Base-by-base conservation (phyloP, 768 basidiomycete species). In the Tylopilus balloui region DNA sequence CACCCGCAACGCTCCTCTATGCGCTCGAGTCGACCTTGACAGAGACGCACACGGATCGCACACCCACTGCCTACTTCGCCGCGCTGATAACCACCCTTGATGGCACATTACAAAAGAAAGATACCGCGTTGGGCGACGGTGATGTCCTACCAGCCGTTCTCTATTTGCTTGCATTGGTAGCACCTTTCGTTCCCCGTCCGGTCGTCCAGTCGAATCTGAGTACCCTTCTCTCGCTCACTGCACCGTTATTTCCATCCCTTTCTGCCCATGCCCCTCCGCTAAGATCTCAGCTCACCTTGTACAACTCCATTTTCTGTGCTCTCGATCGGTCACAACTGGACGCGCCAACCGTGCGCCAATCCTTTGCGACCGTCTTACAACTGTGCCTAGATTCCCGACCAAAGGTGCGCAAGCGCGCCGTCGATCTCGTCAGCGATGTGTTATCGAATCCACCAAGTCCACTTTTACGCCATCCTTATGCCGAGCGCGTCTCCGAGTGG, bases 11-110 rank as follows among this genome's bases (percentile, higher is more conserved):
- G 39, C 80, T 98, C 20, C 78, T 98, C 37, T 69, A 77, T 48
- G 94, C 92, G 3, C 74, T 98, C 57, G 95, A 98, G 69, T 77
- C 82, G 14, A 90, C 84, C 34, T 79, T 85, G 57, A 71, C 76
- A 56, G 87, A 90, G 59, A 84, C 86, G 59, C 73, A 72, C 52
- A 75, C 84, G 8, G 83, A 86, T 45, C 69, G 72, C 34, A 77
- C 86, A 8, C 77, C 94, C 7, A 92, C 92, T 1, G 95, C 96
- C 25, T 98, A 97, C 73, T 96, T 94, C 69, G 90, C 92, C n/a
- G 86, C 88, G 3, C 75, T 95, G 50, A 72, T 91, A 42, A 92
- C 91, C 12, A 87, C 89, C 8, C 76, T 95, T 25, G 87, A 91
- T 60, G 81, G 85, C 50, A 83, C 85, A 11, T 67, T 92, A 21